Base-by-base conservation (phyloP, 805 yeast genomes). In the Suhomyces sp. region DNA sequence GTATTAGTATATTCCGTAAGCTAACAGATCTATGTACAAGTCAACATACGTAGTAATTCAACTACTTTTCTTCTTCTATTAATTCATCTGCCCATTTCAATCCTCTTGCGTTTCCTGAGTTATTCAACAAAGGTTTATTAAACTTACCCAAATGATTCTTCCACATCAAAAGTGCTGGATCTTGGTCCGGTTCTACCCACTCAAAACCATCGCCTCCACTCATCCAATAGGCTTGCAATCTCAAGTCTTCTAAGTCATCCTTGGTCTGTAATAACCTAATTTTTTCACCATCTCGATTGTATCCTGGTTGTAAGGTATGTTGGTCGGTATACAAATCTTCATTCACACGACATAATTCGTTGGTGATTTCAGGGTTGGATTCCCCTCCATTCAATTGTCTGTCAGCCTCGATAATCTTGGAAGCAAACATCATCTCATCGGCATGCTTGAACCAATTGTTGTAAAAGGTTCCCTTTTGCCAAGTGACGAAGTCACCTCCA, bases 141-240 rank as follows among this genome's bases (percentile, higher is more conserved):
- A 46, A 51, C 32, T 35, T 34, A 3, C 46, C 39, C 38, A 68
- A 48, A 36, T 65, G 65, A 4, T 51, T 33, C 31, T 53, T 51
- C 74, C 73, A 68, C 22, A 60, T 33, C 12, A 79, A 43, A 14
- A 81, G 88, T 0, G 93, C 95, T 0, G 95, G 95, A 52, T 87
- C 95, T 51, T 83, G 83, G 53, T 86, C 95, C 1, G 95, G 95
- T 52, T 86, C 95, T 9, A 76, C 81, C 95, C 95, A 86, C 41
- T 81, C 85, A 52, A 84, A 86, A 10, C 88, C 88, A 36, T 82
- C 90, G 19, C 95, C 95, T 6, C 87, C 85, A 26, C 83, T 72
- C 53, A 85, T 77, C 95, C 95, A 86, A 60, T 85, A 86, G 47
- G 88, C 95, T 51, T 85, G 83, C 46, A 86, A 48, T 65, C 78